Conservation (phyloP, 2,329 filamentous ascomycete species). For the Xylariaceae sp. region DNA sequence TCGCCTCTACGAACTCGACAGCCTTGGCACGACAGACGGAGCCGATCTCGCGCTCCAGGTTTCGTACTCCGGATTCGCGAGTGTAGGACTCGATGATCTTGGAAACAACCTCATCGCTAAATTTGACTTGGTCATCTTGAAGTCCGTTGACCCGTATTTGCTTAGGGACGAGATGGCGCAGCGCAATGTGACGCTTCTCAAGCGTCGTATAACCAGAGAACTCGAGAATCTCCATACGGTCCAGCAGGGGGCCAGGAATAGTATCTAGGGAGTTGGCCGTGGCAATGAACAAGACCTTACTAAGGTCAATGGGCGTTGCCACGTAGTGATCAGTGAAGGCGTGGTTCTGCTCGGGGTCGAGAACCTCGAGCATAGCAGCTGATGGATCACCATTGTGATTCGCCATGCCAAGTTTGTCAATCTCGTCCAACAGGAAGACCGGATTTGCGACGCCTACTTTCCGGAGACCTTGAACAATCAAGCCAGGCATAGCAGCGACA, state of each 20-base stretch:
- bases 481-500: conserved; percentile 96
- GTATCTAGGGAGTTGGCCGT: conserved; percentile 94
- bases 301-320: conserved; percentile 90
- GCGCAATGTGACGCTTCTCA: conserved; percentile 93
- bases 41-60: conserved; percentile 91
- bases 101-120: conserved; percentile 80
- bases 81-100: conserved; percentile 97
- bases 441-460: conserved; percentile 96
- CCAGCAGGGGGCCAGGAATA: conserved; percentile 86
- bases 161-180: conserved; percentile 90
- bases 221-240: conserved; percentile 94
- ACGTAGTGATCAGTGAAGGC: conserved; percentile 95
- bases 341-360: conserved; percentile 96
- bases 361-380: conserved; percentile 94
- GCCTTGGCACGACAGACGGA: conserved; percentile 92
- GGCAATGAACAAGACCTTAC: conserved; percentile 95
- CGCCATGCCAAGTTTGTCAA: conserved; percentile 88
- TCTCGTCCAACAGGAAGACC: conserved; percentile 92
- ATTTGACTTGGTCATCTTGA: conserved; percentile 63
- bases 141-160: conserved; percentile 90
- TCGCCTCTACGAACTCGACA: conserved; percentile 87
- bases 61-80: conserved; percentile 91
- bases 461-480: conserved; percentile 88
- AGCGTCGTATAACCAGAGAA: conserved; percentile 94
- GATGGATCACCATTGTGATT: conserved; percentile 95